These are phyloP conservation scores for Ophiocordyceps sinensis DNA, from an alignment of 2,329 filamentous ascomycete genomes.

Conservation along the genomic window DNA sequence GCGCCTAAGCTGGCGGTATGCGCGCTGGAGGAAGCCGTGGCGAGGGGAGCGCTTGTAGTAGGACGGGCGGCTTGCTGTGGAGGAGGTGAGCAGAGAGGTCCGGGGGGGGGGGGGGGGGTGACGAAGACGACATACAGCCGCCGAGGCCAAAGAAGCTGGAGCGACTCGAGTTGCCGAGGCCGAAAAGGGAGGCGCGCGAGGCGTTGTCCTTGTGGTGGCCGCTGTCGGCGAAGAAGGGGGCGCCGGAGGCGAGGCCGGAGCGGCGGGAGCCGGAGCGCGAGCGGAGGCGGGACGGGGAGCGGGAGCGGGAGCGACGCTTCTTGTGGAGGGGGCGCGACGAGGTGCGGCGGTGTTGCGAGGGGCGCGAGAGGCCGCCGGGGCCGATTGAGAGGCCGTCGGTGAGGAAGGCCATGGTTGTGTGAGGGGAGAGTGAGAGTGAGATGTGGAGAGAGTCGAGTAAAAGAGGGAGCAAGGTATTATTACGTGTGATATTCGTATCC, in stretches of 20 bases:
- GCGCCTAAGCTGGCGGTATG: constrained; percentile 62
- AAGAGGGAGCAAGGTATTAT: no score
- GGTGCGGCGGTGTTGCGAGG: constrained; percentile 12
- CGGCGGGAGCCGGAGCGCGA: constrained; percentile 9
- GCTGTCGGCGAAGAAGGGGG: constrained; percentile 14
- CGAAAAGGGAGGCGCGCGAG: constrained; percentile 31
- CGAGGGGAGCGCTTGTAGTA: constrained; percentile 76
- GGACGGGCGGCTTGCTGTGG: constrained; percentile 32
- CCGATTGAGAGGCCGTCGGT: constrained; percentile 15
- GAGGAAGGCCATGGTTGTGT: constrained; percentile 18
- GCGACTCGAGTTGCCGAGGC: constrained; percentile 27
- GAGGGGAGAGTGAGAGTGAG: no score
- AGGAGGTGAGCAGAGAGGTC: no score
- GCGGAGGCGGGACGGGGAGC: constrained; percentile 24
- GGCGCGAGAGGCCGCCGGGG: constrained; percentile 12
- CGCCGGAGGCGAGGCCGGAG: constrained; percentile 10
- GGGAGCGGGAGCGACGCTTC: constrained; percentile 21
- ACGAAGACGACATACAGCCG: constrained; percentile 1
- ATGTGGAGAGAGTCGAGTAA: no score
- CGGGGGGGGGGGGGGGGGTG: background rate
- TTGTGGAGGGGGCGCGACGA: constrained; percentile 16
- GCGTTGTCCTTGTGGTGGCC: constrained; percentile 12
- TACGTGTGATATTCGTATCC: no score
- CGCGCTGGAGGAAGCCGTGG: constrained; percentile 58
- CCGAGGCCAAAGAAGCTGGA: constrained; percentile 31